Base-by-base conservation (phyloP, 257 asterid genomes). In the Cynanchum wilfordii region DNA sequence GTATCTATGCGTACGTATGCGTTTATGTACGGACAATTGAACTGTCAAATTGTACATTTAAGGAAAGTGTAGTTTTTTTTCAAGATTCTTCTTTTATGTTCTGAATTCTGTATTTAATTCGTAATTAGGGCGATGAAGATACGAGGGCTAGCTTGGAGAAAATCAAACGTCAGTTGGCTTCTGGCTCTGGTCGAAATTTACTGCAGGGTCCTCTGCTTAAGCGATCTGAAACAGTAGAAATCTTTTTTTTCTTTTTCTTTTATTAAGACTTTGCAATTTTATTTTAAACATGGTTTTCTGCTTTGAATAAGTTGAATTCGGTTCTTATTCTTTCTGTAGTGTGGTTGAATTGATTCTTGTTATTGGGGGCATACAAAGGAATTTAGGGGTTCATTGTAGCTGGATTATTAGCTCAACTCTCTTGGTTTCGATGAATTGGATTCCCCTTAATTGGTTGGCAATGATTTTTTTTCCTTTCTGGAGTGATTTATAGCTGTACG, bases 141-240 rank as follows among this genome's bases (percentile, higher is more conserved):
- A 87, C 98, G 66, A 87, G 81, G 87, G 79, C 89, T 79, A 95
- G 98, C 86, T 87, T 95, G 90, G 99, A 95, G 86, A 95, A 87
- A 92, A 95, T 95, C 95, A 95, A 95, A 66, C 84, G 95, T 51
- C 99, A 95, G 89, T 86, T 95, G 74, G 96, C 99, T 45, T 89
- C 98, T 67, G 90, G 93, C 77, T 92, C 98, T 76, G 98, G 98
- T 66, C 84, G 96, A 66, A 87, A 95, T 84, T 85, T 95, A 59
- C 90, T 95, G 72, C 99, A 95, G 73, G 98, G 99, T 11, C 98
- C 97, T 54, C 96, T 95, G 72, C 89, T 95, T 74, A 95, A 95
- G 86, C 89, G 99, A 92, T 95, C 99, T 75, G 99, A 95, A 83
- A 95, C 99, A 84, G 99, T 95, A 82, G 64, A 49, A 25, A 59